A percentile compares a stretch with the other conserved stretches of the same genome.
These are phyloP conservation scores for Neocatenulostroma microsporum DNA, from an alignment of 2,329 filamentous ascomycete species.

Conservation along the genomic window DNA sequence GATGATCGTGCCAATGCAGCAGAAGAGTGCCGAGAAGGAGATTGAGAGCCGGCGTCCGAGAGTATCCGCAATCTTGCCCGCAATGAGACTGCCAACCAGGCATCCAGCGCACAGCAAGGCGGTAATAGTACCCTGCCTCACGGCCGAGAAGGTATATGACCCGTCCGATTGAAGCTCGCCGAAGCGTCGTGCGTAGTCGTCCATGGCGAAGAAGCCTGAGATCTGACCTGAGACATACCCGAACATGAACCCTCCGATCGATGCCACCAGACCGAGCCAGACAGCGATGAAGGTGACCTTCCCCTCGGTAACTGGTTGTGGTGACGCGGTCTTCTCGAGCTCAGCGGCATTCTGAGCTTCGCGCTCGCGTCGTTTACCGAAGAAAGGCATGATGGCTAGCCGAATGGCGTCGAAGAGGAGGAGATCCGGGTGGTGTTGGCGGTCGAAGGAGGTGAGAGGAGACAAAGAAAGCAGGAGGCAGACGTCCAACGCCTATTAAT, in stretches of 20 bases:
- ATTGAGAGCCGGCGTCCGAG: slow-evolving; percentile 57
- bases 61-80: slow-evolving; percentile 53
- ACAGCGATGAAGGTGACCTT: slow-evolving; percentile 32
- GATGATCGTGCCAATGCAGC: slow-evolving; percentile 56
- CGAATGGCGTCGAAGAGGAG: neutral
- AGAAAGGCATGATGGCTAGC: slow-evolving; percentile 23
- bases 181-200: slow-evolving; percentile 50
- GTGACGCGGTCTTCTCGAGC: slow-evolving; percentile 24
- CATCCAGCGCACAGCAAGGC: slow-evolving; percentile 53
- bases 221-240: slow-evolving; percentile 51
- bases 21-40: slow-evolving; percentile 54
- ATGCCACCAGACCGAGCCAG: slow-evolving; percentile 51
- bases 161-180: slow-evolving; percentile 33
- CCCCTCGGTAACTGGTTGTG: slow-evolving; percentile 14
- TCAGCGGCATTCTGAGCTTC: slow-evolving; percentile 25
- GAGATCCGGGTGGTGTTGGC: neutral
- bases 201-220: slow-evolving; percentile 55
- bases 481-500: no score
- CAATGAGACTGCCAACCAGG: slow-evolving; percentile 49
- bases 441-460: neutral
- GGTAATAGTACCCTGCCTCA: slow-evolving; percentile 55
- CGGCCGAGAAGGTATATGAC: slow-evolving; percentile 46
- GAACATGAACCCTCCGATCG: slow-evolving; percentile 51
- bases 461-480: no score
- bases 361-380: slow-evolving; percentile 27